Percentiles rank a stretch among this genome's conserved stretches.
Evolutionary conservation across 108 stramenopile species (phyloP).

Genomic region (Aureococcus anophagefferens): DNA sequence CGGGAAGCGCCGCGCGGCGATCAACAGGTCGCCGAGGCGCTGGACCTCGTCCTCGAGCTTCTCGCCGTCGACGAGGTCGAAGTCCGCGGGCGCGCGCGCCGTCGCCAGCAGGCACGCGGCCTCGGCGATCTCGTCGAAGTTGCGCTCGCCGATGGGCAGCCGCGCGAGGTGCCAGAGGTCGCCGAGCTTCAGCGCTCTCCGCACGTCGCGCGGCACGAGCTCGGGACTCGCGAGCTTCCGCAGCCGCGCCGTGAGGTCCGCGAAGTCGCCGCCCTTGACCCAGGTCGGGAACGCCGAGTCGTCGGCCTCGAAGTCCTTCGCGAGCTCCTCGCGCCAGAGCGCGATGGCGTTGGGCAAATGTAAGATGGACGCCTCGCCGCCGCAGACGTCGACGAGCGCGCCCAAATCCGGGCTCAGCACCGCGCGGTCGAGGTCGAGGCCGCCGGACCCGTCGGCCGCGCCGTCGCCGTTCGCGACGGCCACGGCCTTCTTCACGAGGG

Average conservation of each 20-base stretch:
- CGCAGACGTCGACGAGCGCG: neutral
- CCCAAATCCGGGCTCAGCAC: neutral
- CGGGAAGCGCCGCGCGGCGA: neutral
- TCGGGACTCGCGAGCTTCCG: neutral
- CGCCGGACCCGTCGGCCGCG: neutral
- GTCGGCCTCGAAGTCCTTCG: neutral
- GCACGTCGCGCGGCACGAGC: neutral
- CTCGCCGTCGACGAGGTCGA: neutral
- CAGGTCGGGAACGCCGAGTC: neutral
- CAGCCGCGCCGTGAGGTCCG: neutral
- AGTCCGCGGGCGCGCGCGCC: neutral
- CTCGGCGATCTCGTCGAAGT: neutral
- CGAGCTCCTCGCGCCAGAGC: neutral
- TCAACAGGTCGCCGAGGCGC: neutral
- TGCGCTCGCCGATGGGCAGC: neutral
- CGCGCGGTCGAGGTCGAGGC: neutral
- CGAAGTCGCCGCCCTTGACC: neutral
- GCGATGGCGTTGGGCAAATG: neutral
- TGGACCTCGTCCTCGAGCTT: neutral
- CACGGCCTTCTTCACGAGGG: neutral
- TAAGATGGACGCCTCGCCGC: neutral
- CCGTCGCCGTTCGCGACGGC: neutral
- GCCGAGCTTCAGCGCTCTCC: neutral
- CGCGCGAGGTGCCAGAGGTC: neutral
- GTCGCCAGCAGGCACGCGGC: neutral